phyloP scores from a whole-genome alignment of 495 filamentous ascomycete genomes.

The Letharia columbiana region DNA sequence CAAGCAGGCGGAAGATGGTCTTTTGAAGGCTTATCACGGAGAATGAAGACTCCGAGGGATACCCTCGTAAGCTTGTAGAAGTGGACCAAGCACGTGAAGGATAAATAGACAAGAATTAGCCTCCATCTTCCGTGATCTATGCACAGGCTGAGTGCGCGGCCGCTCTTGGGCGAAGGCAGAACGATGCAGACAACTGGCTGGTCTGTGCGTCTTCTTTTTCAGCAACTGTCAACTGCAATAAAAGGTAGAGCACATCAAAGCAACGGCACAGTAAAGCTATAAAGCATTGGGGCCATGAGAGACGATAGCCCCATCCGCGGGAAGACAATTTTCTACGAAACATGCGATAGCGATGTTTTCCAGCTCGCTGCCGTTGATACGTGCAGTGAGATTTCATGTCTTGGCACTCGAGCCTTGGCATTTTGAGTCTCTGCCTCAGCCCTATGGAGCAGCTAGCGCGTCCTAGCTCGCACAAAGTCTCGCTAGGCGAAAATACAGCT shows the following conservation, averaged over 20 bases:
- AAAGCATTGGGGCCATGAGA: too few species aligned
- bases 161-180: neutral
- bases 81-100: neutral
- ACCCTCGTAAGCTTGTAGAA: neutral
- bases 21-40: too few species aligned
- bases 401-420: neutral
- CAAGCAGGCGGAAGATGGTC: too few species aligned
- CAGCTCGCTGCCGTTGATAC: too few species aligned
- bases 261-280: neutral
- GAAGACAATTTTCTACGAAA: too few species aligned
- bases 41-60: too few species aligned
- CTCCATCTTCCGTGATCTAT: neutral
- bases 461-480: slow-evolving; percentile 20
- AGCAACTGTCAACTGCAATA: neutral
- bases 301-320: too few species aligned
- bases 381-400: neutral
- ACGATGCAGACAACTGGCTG: neutral
- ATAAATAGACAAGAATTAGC: neutral
- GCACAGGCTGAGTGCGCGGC: neutral
- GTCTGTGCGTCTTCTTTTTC: neutral
- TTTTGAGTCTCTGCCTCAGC: neutral
- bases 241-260: neutral
- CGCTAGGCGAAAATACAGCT: slow-evolving; percentile 11
- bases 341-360: too few species aligned
- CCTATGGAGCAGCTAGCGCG: slow-evolving; percentile 9